Evolutionary conservation across 2,329 filamentous ascomycete species (phyloP), one percentile per base, ranked within the genome.

Genomic region (Aspergillus ochraceoroseus): DNA sequence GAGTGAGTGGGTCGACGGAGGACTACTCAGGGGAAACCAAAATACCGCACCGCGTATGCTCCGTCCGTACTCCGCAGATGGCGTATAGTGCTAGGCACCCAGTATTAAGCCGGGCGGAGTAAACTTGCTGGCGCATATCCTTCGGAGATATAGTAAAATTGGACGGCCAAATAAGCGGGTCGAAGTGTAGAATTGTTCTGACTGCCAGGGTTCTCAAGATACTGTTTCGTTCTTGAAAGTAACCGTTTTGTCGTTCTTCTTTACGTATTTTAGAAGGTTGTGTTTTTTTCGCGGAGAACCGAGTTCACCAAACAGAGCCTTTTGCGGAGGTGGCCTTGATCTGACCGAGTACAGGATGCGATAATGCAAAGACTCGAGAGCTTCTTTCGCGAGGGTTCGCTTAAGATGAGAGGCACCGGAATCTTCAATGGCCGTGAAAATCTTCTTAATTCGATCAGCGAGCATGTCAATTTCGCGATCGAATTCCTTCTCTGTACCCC

Each of bases 341-440:
- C 87, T 74, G 32, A 90, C 81, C 2, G 78, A 75, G 58, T 83
- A 80, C 32, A 80, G 66, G 9, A 95, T 70, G 40, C 89, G 78
- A 54, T 85, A 80, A 43, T 82, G 75, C n/a, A 95, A 67, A 42
- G 80, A 75, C 54, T 94, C 84, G 26, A 94, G 71, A 7, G 75
- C 73, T 38, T 80, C 80, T 64, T 94, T 95, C 8, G 85, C 80
- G 56, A 94, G 80, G 19, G 85, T 83, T 19, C 85, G 76, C 11
- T 76, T 75, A 43, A 92, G 71, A 53, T 84, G 79, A 14, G 79
- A 79, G 30, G 86, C 83, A 27, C 85, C 86, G 1, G 81, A 75
- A 55, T 88, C 85, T 43, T 82, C 75, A 54, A 94, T 94, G 26
- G 74, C 74, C 12, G 69, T 70, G 38, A 72, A 72, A 8, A 79